These are phyloP conservation scores for Fusarium sp. DNA, from an alignment of 2,329 filamentous ascomycete genomes.

Conservation along the genomic window DNA sequence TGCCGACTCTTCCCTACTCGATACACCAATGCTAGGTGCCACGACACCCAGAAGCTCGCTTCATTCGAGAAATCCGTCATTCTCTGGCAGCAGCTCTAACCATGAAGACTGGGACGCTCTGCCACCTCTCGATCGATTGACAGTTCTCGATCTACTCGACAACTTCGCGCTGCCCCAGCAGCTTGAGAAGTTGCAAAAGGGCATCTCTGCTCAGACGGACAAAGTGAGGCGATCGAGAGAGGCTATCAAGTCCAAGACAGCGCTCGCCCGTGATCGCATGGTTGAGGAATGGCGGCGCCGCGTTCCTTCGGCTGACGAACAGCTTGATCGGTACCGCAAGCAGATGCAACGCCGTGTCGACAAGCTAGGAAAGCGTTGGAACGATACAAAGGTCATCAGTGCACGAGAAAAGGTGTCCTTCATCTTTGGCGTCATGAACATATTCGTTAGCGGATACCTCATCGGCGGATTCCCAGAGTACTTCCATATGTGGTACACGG, in stretches of 20 bases:
- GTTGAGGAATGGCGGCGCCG: conserved; percentile 93
- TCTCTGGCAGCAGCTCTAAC: conserved; percentile 86
- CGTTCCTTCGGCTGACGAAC: conserved; percentile 88
- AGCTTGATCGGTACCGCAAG: conserved; percentile 89
- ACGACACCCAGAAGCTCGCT: conserved; percentile 62
- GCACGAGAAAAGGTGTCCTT: conserved; percentile 94
- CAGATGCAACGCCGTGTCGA: conserved; percentile 93
- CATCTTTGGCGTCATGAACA: conserved; percentile 95
- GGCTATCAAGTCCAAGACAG: conserved; percentile 79
- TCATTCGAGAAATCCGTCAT: conserved; percentile 82
- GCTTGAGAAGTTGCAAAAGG: conserved; percentile 89
- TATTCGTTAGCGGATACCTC: conserved; percentile 95
- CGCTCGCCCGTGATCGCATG: conserved; percentile 86
- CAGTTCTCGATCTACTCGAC: conserved; percentile 92
- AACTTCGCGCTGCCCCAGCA: conserved; percentile 92
- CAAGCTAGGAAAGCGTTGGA: conserved; percentile 86
- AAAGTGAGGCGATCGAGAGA: conserved; percentile 87
- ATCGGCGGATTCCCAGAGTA: conserved; percentile 87
- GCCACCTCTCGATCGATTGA: conserved; percentile 88
- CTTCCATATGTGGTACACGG: conserved; percentile 94
- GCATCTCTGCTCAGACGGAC: conserved; percentile 84
- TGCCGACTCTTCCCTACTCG: conserved; percentile 57
- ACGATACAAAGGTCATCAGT: conserved; percentile 88
- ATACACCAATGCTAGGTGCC: conserved; percentile 65
- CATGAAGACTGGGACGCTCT: conserved; percentile 90